Percentiles rank a stretch among this genome's conserved stretches.
phyloP scores from a whole-genome alignment of 345 rosid genomes.

The Aurinia saxatilis region DNA sequence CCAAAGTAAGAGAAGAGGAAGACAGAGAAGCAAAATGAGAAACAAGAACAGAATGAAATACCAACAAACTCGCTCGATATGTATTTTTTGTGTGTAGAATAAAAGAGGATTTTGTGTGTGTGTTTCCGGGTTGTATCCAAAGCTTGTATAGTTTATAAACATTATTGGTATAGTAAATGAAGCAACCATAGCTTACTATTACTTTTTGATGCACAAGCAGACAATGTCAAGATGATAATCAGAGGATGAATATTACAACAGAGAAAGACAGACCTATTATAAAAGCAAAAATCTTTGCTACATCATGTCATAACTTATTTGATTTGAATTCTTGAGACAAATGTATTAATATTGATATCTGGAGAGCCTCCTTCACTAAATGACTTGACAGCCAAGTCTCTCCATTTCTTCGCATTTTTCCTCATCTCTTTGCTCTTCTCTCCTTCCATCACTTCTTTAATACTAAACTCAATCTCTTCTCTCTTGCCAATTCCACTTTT shows the following conservation, averaged over 20 bases:
- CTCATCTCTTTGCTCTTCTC: slow-evolving; percentile 36
- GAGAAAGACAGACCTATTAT: background rate
- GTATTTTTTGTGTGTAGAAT: slow-evolving; percentile 7
- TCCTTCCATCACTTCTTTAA: slow-evolving; percentile 48
- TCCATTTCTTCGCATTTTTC: slow-evolving; percentile 40
- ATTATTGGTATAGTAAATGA: background rate
- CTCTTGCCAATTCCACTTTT: slow-evolving; percentile 43
- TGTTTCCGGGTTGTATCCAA: background rate
- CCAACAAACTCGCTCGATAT: background rate
- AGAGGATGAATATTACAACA: background rate
- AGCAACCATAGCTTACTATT: too few relatives aligned
- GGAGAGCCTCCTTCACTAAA: slow-evolving; percentile 47
- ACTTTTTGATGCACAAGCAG: background rate
- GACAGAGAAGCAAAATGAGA: background rate
- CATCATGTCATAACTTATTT: background rate
- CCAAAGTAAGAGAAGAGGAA: background rate
- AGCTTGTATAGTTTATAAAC: slow-evolving; percentile 6
- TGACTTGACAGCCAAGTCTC: slow-evolving; percentile 37
- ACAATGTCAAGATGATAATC: too few relatives aligned
- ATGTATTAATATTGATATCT: slow-evolving; percentile 34
- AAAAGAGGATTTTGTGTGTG: background rate
- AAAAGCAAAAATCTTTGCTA: too few relatives aligned
- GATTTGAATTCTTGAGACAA: slow-evolving; percentile 25
- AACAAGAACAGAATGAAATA: slow-evolving; percentile 1
- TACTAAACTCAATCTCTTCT: slow-evolving; percentile 42